Conservation (phyloP, 495 filamentous ascomycete species). For the Clohesyomyces aquaticus region DNA sequence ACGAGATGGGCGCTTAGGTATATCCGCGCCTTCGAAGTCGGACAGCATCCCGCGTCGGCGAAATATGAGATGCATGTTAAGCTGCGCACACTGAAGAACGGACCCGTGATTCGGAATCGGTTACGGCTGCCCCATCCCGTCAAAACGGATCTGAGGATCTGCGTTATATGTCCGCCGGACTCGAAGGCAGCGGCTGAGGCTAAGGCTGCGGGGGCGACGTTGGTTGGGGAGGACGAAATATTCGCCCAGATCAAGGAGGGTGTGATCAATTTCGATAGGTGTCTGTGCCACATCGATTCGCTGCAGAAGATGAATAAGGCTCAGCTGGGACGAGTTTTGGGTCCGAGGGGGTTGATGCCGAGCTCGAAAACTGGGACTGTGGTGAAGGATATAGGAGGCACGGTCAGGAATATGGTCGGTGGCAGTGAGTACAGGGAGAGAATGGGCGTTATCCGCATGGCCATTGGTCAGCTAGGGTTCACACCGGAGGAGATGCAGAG, state of each 20-base stretch:
- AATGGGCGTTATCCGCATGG: conserved; percentile 79
- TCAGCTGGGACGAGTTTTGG: conserved; percentile 75
- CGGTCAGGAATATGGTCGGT: conserved; percentile 78
- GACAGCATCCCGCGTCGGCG: conserved; percentile 64
- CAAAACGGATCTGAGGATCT: conserved; percentile 80
- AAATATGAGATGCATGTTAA: conserved; percentile 91
- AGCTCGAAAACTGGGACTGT: conserved; percentile 84
- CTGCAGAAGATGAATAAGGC: conserved; percentile 74
- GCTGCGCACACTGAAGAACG: conserved; percentile 77
- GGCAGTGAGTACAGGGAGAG: conserved; percentile 85
- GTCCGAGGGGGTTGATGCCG: conserved; percentile 91
- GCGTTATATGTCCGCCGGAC: conserved; percentile 82
- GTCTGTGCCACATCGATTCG: conserved; percentile 82
- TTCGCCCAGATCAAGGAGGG: conserved; percentile 78
- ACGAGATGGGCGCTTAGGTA: conserved; percentile 59
- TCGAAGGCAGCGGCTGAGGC: conserved; percentile 71
- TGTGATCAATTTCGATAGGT: conserved; percentile 81
- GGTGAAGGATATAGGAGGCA: conserved; percentile 70
- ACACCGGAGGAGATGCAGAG: conserved; percentile 81
- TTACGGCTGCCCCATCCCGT: conserved; percentile 87
- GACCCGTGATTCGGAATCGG: conserved; percentile 81
- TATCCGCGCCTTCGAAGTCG: conserved; percentile 89
- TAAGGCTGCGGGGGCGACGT: conserved; percentile 69
- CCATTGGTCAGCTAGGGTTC: conserved; percentile 88
- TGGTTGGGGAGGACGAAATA: conserved; percentile 83